phyloP scores from a whole-genome alignment of 1,284 basidiomycete genomes.

The Vanrija pseudolonga region DNA sequence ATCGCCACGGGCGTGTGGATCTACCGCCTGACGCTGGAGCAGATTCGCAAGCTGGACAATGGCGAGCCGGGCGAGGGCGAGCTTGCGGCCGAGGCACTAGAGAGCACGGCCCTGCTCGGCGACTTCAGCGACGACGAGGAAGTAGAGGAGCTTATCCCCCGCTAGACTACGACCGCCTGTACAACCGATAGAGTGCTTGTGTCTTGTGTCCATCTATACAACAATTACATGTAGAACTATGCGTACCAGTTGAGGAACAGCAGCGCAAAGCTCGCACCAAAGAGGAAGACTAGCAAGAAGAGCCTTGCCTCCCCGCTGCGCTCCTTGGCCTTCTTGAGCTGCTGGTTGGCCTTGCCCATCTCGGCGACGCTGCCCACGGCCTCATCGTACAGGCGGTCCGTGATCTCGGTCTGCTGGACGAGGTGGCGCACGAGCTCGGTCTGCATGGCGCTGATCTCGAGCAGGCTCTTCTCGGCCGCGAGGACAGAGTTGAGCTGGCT shows the following conservation, averaged over 20 bases:
- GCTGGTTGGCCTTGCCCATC: conserved; percentile 54
- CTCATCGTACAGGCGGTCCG: conserved; percentile 55
- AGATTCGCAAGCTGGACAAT: conserved; percentile 37
- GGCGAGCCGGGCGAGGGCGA: conserved; percentile 23
- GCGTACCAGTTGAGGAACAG: conserved; percentile 56
- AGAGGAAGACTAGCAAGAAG: conserved; percentile 54
- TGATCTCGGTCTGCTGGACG: conserved; percentile 55
- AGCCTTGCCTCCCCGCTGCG: conserved; percentile 53
- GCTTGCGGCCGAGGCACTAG: conserved; percentile 36
- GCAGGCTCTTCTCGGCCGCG: conserved; percentile 53
- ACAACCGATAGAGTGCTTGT: not conserved
- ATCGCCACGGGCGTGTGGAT: conserved; percentile 41
- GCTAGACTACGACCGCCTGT: not conserved
- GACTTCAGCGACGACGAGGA: conserved; percentile 27
- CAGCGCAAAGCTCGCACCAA: conserved; percentile 54
- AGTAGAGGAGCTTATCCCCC: conserved; percentile 14
- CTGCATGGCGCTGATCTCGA: conserved; percentile 57
- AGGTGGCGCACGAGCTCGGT: conserved; percentile 56
- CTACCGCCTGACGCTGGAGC: conserved; percentile 44
- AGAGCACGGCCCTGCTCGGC: conserved; percentile 33
- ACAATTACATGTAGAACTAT: conserved; percentile 11
- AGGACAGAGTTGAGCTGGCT: conserved; percentile 53
- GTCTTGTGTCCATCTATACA: conserved; percentile 1
- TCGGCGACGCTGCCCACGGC: conserved; percentile 54
- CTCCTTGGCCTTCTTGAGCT: conserved; percentile 55